These are phyloP conservation scores for Colletotrichum destructivum DNA, from an alignment of 2,329 filamentous ascomycete species.

Conservation along the genomic window DNA sequence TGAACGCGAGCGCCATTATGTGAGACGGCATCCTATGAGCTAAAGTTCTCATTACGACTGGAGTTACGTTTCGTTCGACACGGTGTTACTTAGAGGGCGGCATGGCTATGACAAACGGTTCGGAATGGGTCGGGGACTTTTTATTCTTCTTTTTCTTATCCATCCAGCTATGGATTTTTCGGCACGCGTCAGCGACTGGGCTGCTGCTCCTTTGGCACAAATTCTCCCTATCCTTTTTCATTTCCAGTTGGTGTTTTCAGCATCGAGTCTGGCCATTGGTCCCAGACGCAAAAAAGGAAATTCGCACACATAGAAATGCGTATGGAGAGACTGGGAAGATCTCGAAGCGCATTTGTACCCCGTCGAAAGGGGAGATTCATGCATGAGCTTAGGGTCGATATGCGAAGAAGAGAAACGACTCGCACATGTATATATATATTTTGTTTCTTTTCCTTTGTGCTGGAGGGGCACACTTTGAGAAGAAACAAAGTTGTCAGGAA, in stretches of 20 bases:
- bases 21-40: conserved; percentile 46
- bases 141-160: conserved; percentile 19
- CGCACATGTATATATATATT: conserved; percentile 43
- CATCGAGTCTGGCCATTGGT: conserved; percentile 33
- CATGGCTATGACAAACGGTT: conserved; percentile 40
- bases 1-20: conserved; percentile 63
- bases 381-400: conserved; percentile 39
- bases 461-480: conserved; percentile 35
- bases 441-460: conserved; percentile 41
- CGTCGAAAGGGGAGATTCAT: conserved; percentile 35
- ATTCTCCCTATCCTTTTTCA: conserved; percentile 12
- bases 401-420: conserved; percentile 42
- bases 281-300: conserved; percentile 37
- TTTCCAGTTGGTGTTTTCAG: conserved; percentile 32
- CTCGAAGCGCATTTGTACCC: conserved; percentile 30
- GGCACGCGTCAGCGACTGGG: conserved; percentile 36
- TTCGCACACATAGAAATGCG: conserved; percentile 39
- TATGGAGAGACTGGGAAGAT: conserved; percentile 35
- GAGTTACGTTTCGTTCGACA: conserved; percentile 42
- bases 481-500: conserved; percentile 30
- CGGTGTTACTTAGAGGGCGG: conserved; percentile 41
- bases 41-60: conserved; percentile 39
- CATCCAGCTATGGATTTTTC: conserved; percentile 39
- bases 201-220: conserved; percentile 31
- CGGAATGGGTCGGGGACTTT: conserved; percentile 37